Conservation (phyloP, 2,329 filamentous ascomycete species). For the Xylariaceae sp. region DNA sequence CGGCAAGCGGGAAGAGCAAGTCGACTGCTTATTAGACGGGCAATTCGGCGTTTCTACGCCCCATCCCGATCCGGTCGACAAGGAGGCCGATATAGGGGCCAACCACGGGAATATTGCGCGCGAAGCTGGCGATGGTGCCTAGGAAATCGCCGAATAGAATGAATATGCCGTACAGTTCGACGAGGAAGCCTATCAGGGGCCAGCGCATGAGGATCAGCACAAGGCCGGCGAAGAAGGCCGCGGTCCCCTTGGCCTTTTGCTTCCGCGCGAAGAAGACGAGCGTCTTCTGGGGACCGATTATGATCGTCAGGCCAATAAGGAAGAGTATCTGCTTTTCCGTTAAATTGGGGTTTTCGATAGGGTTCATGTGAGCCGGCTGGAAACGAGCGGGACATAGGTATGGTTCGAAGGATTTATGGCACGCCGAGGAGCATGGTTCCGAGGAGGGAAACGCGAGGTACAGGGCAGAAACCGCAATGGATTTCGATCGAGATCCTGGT, state of each 20-base stretch:
- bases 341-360: not conserved
- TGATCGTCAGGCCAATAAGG: slow-evolving; percentile 90
- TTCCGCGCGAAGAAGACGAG: slow-evolving; percentile 88
- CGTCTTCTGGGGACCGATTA: slow-evolving; percentile 89
- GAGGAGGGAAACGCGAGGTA: not conserved
- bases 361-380: too few relatives aligned
- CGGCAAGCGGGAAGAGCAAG: too few relatives aligned
- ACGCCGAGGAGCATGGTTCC: too few relatives aligned
- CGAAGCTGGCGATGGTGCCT: slow-evolving; percentile 84
- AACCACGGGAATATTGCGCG: slow-evolving; percentile 75
- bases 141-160: slow-evolving; percentile 95
- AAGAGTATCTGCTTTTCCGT: slow-evolving; percentile 72
- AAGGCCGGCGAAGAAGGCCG: slow-evolving; percentile 80
- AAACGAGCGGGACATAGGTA: too few relatives aligned
- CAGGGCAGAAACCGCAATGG: not conserved
- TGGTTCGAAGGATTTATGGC: too few relatives aligned
- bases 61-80: slow-evolving; percentile 65
- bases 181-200: slow-evolving; percentile 83
- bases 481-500: not conserved
- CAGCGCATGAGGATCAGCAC: slow-evolving; percentile 81
- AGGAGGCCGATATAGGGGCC: slow-evolving; percentile 76
- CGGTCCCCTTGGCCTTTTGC: slow-evolving; percentile 88
- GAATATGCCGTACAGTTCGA: slow-evolving; percentile 90
- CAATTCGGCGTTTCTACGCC: slow-evolving; percentile 66
- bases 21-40: slow-evolving; percentile 55